phyloP scores from a whole-genome alignment of 805 yeast genomes.

The Candida oleophila region DNA sequence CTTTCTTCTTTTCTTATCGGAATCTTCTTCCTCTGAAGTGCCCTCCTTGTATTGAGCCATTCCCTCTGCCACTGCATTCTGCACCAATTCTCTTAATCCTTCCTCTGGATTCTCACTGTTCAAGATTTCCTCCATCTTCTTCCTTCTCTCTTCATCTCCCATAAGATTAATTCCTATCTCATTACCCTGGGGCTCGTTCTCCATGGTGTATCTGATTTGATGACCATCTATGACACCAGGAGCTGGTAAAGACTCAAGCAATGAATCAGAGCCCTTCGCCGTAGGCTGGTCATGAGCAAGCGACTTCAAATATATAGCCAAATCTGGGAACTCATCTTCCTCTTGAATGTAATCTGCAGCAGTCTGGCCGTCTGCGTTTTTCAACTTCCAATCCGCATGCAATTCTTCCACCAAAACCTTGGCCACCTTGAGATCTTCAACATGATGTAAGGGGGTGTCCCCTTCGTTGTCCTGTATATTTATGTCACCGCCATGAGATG shows the following conservation, averaged over 20 bases:
- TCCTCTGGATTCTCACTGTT: conserved; percentile 81
- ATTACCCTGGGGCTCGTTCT: conserved; percentile 39
- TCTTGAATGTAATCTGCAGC: conserved; percentile 74
- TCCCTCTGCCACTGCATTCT: conserved; percentile 63
- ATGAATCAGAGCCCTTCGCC: conserved; percentile 13
- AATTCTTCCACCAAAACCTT: conserved; percentile 62
- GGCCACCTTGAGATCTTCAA: conserved; percentile 70
- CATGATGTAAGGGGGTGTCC: conserved; percentile 92
- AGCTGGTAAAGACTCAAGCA: conserved; percentile 28
- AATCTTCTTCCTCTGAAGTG: conserved; percentile 19
- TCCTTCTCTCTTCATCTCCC: conserved; percentile 54
- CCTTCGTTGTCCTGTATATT: conserved; percentile 86
- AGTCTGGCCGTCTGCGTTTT: conserved; percentile 74
- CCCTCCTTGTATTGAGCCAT: conserved; percentile 29
- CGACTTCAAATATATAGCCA: conserved; percentile 59
- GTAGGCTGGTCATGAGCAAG: conserved; percentile 31
- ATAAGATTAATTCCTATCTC: conserved; percentile 27
- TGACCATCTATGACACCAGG: conserved; percentile 45
- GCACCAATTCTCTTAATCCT: conserved; percentile 65
- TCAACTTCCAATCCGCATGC: conserved; percentile 61
- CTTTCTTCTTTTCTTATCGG: conserved; percentile 33
- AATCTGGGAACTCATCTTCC: conserved; percentile 81
- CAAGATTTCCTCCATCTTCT: conserved; percentile 66
- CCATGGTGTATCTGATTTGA: conserved; percentile 57
- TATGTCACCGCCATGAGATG: conserved; percentile 68